Evolutionary conservation across 2,329 filamentous ascomycete species (phyloP).

Genomic region (Hawksworthiomyces lignivorus): DNA sequence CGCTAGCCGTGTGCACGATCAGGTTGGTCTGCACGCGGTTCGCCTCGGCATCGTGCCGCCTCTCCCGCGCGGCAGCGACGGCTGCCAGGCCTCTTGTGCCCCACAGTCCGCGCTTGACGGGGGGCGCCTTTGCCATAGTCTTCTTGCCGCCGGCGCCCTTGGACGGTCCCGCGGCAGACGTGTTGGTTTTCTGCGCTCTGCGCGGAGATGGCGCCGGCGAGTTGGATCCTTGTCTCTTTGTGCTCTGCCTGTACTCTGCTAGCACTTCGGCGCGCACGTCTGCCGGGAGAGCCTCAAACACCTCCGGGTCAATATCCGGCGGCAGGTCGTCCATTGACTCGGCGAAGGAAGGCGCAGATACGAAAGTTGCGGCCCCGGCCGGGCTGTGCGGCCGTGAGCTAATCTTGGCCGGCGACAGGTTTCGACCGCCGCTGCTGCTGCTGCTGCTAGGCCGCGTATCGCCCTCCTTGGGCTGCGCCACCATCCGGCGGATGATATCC

Average conservation of each 20-base stretch:
- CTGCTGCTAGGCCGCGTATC: neutral
- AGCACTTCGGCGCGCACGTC: slow-evolving; percentile 82
- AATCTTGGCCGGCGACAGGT: slow-evolving; percentile 16
- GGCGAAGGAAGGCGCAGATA: too few relatives aligned
- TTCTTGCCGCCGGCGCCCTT: neutral
- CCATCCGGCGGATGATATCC: slow-evolving; percentile 72
- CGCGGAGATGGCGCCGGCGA: slow-evolving; percentile 46
- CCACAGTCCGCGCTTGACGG: slow-evolving; percentile 10
- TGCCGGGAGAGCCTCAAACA: slow-evolving; percentile 73
- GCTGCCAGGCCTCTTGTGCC: slow-evolving; percentile 6
- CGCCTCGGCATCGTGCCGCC: slow-evolving; percentile 45
- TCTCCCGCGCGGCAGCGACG: slow-evolving; percentile 28
- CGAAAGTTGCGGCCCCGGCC: slow-evolving; percentile 6
- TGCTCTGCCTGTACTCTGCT: slow-evolving; percentile 52
- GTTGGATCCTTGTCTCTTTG: slow-evolving; percentile 42
- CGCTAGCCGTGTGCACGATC: slow-evolving; percentile 30
- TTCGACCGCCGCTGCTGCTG: slow-evolving; percentile 9
- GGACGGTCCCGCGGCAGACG: too few relatives aligned
- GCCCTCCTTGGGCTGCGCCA: slow-evolving; percentile 46
- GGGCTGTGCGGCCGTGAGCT: slow-evolving; percentile 32
- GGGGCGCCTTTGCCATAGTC: neutral
- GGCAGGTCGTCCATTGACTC: slow-evolving; percentile 46
- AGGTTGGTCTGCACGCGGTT: slow-evolving; percentile 70
- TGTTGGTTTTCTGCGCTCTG: neutral
- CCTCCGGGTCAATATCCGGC: slow-evolving; percentile 77